Evolutionary conservation across 139 green algal species (phyloP), one percentile per base, ranked within the genome.

Genomic region (Tetraselmis striata): DNA sequence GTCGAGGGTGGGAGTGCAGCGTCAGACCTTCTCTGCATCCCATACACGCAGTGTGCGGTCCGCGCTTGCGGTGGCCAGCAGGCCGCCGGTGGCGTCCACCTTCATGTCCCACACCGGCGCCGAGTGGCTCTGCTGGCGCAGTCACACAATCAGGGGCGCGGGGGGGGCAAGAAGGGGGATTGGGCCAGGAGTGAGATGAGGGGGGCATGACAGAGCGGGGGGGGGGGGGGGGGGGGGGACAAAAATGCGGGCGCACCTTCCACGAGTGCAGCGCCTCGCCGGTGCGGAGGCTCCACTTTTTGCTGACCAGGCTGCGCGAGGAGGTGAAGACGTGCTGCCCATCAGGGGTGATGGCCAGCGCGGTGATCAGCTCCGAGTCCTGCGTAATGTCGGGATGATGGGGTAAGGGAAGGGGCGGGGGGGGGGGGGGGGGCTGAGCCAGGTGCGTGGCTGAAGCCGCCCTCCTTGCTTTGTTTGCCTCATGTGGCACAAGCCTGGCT

Each of bases 281-380:
- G 0, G 84, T 92, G 2, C 80, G 77, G 78, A 94, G 77, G 77
- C 93, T 84, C 90, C 91, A 98, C 77, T 89, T 87, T 11, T 87
- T 88, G 2, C 91, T 84, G 31, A 91, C 87, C 32, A 97, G 87
- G 85, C 89, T 95, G 31, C 95, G 92, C 23, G 90, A 95, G n/a
- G 91, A 93, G 0, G 84, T 84, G n/a, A 96, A 95, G 0, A 97
- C 76, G 24, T 82, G 89, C 5, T 75, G 81, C 29, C 88, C 92
- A 85, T 96, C 88, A 23, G 93, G 93, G 84, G 89, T 94, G 22
- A 95, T 82, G 1, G 90, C 90, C 11, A 99, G 79, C 0, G 94
- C 88, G 1, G 95, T 98, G 26, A 99, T 84, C 0, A 91, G 90
- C 87, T 98, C 96, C 25, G 90, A 91, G 84, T 98, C 96, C 92